Evolutionary conservation across 257 asterid species (phyloP).

Genomic region (Euphrasia confusa): DNA sequence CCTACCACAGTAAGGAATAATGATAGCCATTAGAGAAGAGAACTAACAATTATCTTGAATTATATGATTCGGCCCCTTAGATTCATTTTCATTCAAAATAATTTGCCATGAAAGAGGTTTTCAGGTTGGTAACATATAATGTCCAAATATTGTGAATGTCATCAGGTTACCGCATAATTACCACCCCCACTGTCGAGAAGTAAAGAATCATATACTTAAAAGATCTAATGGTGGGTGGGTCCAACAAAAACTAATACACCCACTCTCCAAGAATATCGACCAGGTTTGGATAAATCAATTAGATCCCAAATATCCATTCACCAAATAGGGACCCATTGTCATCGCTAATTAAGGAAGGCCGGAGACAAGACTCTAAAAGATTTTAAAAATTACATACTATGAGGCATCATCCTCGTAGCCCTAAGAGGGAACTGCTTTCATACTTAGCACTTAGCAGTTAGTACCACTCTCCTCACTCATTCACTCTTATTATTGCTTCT

Average conservation of each 20-base stretch:
- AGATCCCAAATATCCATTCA: background rate
- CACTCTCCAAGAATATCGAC: background rate
- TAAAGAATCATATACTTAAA: background rate
- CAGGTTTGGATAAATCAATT: background rate
- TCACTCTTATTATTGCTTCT: background rate
- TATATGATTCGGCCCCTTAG: background rate
- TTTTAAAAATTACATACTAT: background rate
- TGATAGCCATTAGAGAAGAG: background rate
- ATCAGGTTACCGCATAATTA: background rate
- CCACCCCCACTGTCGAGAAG: background rate
- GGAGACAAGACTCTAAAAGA: background rate
- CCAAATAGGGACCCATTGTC: background rate
- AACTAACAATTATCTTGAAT: background rate
- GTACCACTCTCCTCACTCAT: too few species aligned
- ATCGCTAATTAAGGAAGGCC: background rate
- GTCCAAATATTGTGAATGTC: background rate
- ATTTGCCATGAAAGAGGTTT: background rate
- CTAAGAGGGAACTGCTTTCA: background rate
- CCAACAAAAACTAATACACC: background rate
- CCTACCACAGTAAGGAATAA: too few species aligned
- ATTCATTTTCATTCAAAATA: background rate
- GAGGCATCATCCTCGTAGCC: constrained; percentile 8
- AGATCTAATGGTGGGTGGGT: background rate
- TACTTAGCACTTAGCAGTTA: background rate
- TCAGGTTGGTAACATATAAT: background rate